phyloP scores from a whole-genome alignment of 2,329 filamentous ascomycete species.

The Penicillium sp. region DNA sequence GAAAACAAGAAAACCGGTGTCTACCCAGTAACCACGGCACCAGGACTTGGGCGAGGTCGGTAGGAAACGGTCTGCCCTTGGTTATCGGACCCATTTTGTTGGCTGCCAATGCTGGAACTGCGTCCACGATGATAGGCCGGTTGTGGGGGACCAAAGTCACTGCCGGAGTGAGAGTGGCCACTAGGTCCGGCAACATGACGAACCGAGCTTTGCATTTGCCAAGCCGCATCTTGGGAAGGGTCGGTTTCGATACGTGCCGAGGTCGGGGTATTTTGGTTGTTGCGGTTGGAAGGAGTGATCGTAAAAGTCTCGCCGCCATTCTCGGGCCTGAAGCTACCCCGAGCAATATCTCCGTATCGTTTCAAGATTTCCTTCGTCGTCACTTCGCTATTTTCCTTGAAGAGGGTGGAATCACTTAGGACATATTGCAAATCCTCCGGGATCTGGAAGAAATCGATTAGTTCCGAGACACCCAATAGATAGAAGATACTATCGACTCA shows the following conservation, averaged over 20 bases:
- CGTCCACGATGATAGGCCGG: slow-evolving; percentile 31
- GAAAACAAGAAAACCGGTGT: slow-evolving; percentile 8
- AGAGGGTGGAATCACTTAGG: slow-evolving; percentile 74
- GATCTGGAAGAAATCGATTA: slow-evolving; percentile 54
- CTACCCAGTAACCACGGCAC: slow-evolving; percentile 39
- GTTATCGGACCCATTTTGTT: slow-evolving; percentile 27
- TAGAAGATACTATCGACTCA: slow-evolving; percentile 49
- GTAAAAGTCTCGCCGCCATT: slow-evolving; percentile 51
- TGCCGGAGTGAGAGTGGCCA: slow-evolving; percentile 30
- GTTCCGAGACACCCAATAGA: background rate
- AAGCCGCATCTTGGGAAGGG: slow-evolving; percentile 62
- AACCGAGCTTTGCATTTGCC: slow-evolving; percentile 78
- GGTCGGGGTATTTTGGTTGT: slow-evolving; percentile 40
- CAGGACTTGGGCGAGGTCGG: slow-evolving; percentile 33
- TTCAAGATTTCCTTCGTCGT: slow-evolving; percentile 97
- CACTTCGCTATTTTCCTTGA: slow-evolving; percentile 76
- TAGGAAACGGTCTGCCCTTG: slow-evolving; percentile 34
- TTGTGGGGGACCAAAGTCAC: slow-evolving; percentile 27
- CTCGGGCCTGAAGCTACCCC: slow-evolving; percentile 53
- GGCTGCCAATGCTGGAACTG: slow-evolving; percentile 34
- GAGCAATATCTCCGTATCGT: slow-evolving; percentile 78
- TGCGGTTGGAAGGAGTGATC: slow-evolving; percentile 38
- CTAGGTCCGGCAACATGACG: slow-evolving; percentile 59
- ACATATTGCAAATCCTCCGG: slow-evolving; percentile 86
- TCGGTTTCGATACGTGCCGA: slow-evolving; percentile 77